A percentile compares a stretch with the other conserved stretches of the same genome.
phyloP scores from a whole-genome alignment of 345 rosid genomes.

The Toxicodendron radicans region DNA sequence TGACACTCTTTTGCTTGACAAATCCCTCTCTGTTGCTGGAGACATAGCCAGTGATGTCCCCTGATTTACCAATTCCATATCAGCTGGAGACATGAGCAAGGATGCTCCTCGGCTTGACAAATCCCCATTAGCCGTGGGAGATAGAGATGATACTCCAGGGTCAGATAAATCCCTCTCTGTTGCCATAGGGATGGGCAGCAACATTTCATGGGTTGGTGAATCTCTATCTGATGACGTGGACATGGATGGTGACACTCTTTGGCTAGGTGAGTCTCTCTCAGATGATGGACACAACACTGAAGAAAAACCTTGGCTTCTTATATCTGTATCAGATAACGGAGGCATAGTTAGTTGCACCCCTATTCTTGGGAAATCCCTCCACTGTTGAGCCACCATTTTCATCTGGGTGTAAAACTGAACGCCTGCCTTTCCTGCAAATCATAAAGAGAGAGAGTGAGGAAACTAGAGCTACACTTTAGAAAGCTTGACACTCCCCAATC shows the following conservation, averaged over 20 bases:
- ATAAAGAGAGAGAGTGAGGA: not conserved
- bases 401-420: conserved; percentile 43
- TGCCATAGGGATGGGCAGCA: conserved; percentile 10
- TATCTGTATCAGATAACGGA: conserved; percentile 24
- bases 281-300: conserved; percentile 31
- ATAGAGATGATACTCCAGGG: conserved; percentile 27
- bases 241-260: conserved; percentile 21
- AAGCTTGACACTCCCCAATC: conserved; percentile 1
- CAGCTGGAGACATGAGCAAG: conserved; percentile 21
- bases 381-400: conserved; percentile 41
- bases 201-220: conserved; percentile 23
- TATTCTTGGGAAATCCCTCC: conserved; percentile 35
- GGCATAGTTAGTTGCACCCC: conserved; percentile 27
- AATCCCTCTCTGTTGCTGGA: conserved; percentile 16
- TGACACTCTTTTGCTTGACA: conserved; percentile 25
- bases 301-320: conserved; percentile 32
- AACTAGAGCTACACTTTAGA: not conserved
- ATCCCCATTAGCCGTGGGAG: conserved; percentile 24
- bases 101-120: conserved; percentile 24
- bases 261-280: conserved; percentile 28
- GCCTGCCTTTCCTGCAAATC: conserved; percentile 37
- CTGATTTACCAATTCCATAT: conserved; percentile 22
- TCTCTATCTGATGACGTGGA: conserved; percentile 30
- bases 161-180: conserved; percentile 26
- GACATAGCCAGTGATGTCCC: conserved; percentile 15